Evolutionary conservation across 257 asterid genomes (phyloP).

Genomic region (Apocynum venetum): DNA sequence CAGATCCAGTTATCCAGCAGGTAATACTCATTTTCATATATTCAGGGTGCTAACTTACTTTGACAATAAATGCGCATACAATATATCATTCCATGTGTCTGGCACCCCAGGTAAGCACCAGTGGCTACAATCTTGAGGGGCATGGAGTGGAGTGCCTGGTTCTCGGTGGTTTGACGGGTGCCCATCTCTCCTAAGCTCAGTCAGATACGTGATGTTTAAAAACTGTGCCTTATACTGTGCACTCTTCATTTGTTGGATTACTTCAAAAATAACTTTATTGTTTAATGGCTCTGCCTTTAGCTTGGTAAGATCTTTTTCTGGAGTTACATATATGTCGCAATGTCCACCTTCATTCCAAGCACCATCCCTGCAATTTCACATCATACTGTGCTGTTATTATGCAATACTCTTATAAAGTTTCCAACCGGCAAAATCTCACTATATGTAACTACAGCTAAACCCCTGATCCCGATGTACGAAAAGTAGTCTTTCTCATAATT

Average conservation of each 20-base stretch:
- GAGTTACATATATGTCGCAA: conserved; percentile 33
- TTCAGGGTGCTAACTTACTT: conserved; percentile 33
- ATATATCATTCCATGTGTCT: conserved; percentile 71
- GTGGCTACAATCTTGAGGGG: conserved; percentile 88
- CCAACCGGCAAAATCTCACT: neutral
- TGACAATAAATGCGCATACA: conserved; percentile 50
- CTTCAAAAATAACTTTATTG: conserved; percentile 37
- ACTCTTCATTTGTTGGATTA: conserved; percentile 34
- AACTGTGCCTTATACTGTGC: conserved; percentile 24
- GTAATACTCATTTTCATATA: conserved; percentile 8
- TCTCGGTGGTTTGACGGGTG: conserved; percentile 77
- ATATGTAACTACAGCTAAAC: neutral
- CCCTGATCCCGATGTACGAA: neutral
- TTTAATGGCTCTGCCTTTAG: conserved; percentile 39
- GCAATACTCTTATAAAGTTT: neutral
- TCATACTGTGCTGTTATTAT: conserved; percentile 1
- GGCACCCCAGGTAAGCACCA: conserved; percentile 95
- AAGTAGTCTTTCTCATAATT: neutral
- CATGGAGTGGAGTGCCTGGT: conserved; percentile 45
- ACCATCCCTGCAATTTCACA: conserved; percentile 35
- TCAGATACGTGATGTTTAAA: conserved; percentile 59
- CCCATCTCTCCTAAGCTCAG: conserved; percentile 65
- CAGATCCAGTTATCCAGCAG: neutral
- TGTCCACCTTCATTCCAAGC: conserved; percentile 44
- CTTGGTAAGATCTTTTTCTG: conserved; percentile 45